Base-by-base conservation (phyloP, 2,329 filamentous ascomycete genomes). In the Colletotrichum eleusines region DNA sequence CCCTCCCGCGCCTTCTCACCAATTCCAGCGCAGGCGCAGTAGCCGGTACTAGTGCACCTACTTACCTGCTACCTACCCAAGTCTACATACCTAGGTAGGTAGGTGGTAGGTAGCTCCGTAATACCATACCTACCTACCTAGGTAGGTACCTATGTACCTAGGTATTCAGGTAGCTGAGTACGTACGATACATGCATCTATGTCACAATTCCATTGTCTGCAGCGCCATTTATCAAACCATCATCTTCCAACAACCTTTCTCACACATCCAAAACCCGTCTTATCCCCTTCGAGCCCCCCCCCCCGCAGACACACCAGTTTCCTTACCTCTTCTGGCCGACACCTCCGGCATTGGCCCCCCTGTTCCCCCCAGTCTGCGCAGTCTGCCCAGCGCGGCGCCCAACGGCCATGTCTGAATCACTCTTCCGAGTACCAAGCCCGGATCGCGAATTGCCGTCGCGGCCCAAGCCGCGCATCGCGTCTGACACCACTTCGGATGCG, bases 401-500 rank as follows among this genome's bases (percentile, higher is more conserved):
- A 53, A 59, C 64, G 59, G 44, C 65, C 64, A 71, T 71, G 69
- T 40, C 35, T 33, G 46, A 69, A 57, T 42, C 65, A 9, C 53
- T 33, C 8, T 20, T 59, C 58, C 44, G 54, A 50, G 59, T 48
- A 59, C 59, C 64, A 54, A 48, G 58, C 59, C 65, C 59, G 40
- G 50, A 40, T 51, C 53, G 59, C 46, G 69, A 69, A 44, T 26
- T 58, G 48, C 31, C 40, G n/a, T 26, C 31, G 51, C 38, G 62
- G 28, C 20, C 5, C 12, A 38, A 48, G 38, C 64, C 59, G 64
- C 64, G 58, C 38, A 65, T 69, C 64, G 46, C 69, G 69, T 38
- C 31, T 69, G 59, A 55, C 16, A 69, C 28, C 64, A 53, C 53
- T 63, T 53, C 69, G 69, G 53, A 69, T 71, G 53, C 69, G 69